Conservation (phyloP, 257 asterid species). For the Nicotiana sylvestris region DNA sequence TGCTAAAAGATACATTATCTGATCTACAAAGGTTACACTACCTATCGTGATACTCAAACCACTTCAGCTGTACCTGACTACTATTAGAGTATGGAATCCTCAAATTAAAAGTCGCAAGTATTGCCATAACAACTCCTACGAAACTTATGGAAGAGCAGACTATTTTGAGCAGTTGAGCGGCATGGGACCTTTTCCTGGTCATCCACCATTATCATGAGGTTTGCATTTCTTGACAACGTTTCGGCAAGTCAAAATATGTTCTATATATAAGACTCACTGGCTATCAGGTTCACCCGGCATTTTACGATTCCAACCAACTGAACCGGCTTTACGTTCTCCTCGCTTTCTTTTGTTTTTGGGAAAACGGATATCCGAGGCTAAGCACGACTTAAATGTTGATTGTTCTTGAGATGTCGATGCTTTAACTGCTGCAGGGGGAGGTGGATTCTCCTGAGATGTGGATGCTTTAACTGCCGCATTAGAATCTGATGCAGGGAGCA, state of each 20-base stretch:
- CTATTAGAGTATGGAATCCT: background rate
- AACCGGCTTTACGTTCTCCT: constrained; percentile 80
- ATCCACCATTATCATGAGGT: background rate
- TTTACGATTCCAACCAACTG: constrained; percentile 65
- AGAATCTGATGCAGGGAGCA: constrained; percentile 23
- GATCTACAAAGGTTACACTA: background rate
- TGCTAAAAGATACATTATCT: background rate
- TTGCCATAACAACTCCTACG: background rate
- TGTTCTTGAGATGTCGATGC: constrained; percentile 24
- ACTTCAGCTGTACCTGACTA: constrained; percentile 2
- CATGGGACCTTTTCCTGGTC: background rate
- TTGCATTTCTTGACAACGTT: background rate
- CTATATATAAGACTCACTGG: constrained; percentile 18
- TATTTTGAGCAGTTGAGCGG: background rate
- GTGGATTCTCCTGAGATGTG: constrained; percentile 28
- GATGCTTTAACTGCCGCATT: constrained; percentile 19
- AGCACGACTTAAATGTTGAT: constrained; percentile 35
- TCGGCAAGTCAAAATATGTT: background rate
- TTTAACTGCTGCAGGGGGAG: constrained; percentile 20
- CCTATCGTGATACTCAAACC: background rate
- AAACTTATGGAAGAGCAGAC: background rate
- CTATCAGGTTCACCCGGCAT: constrained; percentile 52
- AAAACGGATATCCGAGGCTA: constrained; percentile 48
- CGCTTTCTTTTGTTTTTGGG: constrained; percentile 78
- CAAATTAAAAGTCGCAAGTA: background rate